These are phyloP conservation scores for Yamadazyma nakazawae DNA, from an alignment of 805 yeast species.

Conservation along the genomic window DNA sequence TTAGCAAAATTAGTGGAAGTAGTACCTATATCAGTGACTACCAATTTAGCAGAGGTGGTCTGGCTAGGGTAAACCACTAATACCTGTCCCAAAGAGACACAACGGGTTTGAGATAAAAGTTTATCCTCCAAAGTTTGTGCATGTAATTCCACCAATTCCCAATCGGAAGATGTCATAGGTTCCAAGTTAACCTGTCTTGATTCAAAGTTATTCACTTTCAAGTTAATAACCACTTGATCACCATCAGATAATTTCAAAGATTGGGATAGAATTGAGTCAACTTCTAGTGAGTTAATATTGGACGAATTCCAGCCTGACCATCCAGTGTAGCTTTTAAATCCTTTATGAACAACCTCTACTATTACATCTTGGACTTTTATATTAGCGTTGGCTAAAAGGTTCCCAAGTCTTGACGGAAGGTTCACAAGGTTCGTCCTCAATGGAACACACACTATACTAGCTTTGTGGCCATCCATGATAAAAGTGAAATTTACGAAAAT, in stretches of 20 bases:
- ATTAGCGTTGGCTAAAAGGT: conserved; percentile 47
- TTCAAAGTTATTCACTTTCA: conserved; percentile 48
- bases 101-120: conserved; percentile 75
- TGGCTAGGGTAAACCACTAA: conserved; percentile 67
- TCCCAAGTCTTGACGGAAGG: conserved; percentile 48
- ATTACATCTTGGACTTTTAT: conserved; percentile 58
- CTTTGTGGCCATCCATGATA: conserved; percentile 36
- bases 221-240: conserved; percentile 34
- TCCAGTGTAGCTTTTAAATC: conserved; percentile 45
- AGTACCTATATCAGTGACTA: conserved; percentile 42
- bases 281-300: conserved; percentile 41
- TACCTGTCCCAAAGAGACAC: conserved; percentile 56
- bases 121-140: conserved; percentile 72
- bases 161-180: conserved; percentile 74
- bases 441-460: conserved; percentile 26
- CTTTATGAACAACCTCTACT: conserved; percentile 39
- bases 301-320: conserved; percentile 60
- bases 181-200: conserved; percentile 69
- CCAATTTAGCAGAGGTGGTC: conserved; percentile 59
- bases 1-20: conserved; percentile 46
- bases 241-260: conserved; percentile 45
- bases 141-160: conserved; percentile 87
- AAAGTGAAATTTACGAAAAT: background rate
- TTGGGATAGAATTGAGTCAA: conserved; percentile 67
- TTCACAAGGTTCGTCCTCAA: conserved; percentile 50